Base-by-base conservation (phyloP, 331 rosid genomes). In the Pyracantha coccinea region DNA sequence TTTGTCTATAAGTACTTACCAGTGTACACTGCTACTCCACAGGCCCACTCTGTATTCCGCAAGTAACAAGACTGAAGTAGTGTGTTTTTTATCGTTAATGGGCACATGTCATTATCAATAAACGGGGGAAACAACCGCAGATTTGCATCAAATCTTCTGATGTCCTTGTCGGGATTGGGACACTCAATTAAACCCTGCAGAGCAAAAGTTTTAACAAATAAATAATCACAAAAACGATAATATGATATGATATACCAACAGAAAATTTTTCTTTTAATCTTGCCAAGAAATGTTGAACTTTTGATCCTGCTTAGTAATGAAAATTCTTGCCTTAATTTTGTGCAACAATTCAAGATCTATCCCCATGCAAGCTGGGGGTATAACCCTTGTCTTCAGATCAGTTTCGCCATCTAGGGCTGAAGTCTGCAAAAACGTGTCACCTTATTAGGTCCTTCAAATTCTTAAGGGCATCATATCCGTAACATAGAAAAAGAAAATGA, bases 1-100 rank as follows among this genome's bases (percentile, higher is more conserved):
- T 63, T 50, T 29, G 61, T 65, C 58, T 54, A 68, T 10, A 69
- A 75, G 77, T 79, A 85, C 96, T 88, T 88, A 82, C 99, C 99
- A 73, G 99, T 95, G 78, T 95, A 88, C 44, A 92, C 89, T 59
- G 97, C 97, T 55, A 92, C 97, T 73, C 99, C 99, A 81, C 97
- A 95, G 75, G 93, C 97, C 99, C 99, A 95, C 72, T 95, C 99
- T 38, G 97, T 95, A 80, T 95, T 92, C 82, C 99, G 84, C 89
- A 95, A 85, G 88, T 95, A 95, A 84, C 99, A 92, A 69, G 99
- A 95, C 88, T 95, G 99, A 75, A 95, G 97, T 85, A 90, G 82
- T 31, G 97, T 92, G 82, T 95, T 95, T 84, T 92, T 95, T 71
- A 95, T 86, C 58, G 96, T 92, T 84, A 95, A 92, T 75, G 99